These are phyloP conservation scores for Hypericum androsaemum DNA, from an alignment of 345 rosid species.

Conservation along the genomic window DNA sequence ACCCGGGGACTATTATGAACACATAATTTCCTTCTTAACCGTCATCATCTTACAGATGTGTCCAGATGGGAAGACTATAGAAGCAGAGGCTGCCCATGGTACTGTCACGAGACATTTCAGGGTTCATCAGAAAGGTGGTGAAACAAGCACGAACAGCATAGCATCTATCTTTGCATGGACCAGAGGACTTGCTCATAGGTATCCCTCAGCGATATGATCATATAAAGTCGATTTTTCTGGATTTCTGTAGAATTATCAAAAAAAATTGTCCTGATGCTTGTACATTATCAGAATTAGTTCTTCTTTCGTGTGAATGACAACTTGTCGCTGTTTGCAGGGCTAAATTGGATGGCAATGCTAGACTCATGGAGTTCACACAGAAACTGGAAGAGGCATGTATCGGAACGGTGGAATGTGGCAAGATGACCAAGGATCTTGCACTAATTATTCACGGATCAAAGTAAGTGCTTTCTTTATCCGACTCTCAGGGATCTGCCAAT, in stretches of 20 bases:
- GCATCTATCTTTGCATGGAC: conserved; percentile 99
- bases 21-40: neutral
- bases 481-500: neutral
- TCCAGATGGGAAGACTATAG: conserved; percentile 96
- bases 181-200: conserved; percentile 97
- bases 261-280: neutral
- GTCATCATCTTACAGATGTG: conserved; percentile 50
- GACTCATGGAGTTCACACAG: conserved; percentile 68
- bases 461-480: conserved; percentile 23
- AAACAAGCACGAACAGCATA: conserved; percentile 98
- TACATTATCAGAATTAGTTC: neutral
- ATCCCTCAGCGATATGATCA: neutral
- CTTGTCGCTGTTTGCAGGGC: conserved; percentile 43
- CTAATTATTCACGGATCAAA: conserved; percentile 75
- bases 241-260: neutral
- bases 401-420: conserved; percentile 81
- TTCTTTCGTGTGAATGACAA: neutral
- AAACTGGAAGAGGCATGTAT: conserved; percentile 96
- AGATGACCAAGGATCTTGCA: conserved; percentile 99
- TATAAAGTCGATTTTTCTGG: neutral
- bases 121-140: conserved; percentile 98
- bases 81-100: conserved; percentile 99
- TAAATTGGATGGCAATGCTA: conserved; percentile 73
- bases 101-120: conserved; percentile 93
- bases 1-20: neutral